Base-by-base conservation (phyloP, 1,284 basidiomycete species). In the Albatrellus sp. region DNA sequence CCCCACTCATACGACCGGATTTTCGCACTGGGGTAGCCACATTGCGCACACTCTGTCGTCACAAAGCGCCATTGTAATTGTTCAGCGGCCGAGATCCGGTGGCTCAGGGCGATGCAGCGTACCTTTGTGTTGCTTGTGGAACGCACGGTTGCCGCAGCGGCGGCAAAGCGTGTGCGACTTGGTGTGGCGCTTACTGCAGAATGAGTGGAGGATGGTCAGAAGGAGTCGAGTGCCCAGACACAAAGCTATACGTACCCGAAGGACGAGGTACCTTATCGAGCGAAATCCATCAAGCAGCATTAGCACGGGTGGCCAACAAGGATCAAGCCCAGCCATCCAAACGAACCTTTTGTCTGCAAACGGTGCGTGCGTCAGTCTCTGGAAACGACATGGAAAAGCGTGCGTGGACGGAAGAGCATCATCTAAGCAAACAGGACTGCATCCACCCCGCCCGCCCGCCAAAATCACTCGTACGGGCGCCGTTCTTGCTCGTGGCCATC, bases 61-160 rank as follows among this genome's bases (percentile, higher is more conserved):
- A n/a, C n/a, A n/a, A n/a, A n/a, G n/a, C n/a, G n/a, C 24, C 3
- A 24, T 24, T 7, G 24, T 4, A 24, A 24, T 7, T 4, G 24
- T 24, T 24, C 4, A 24, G 24, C 24, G 24, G 24, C 7, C 7
- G n/a, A n/a, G n/a, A n/a, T 7, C 24, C 24, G 7, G 7, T 24
- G 24, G 24, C 42, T 19, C 30, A 13, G 37, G 14, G 31, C 37
- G 42, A 13, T 37, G 17, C 44, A 32, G 72, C 85, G 57, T 52
- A 92, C 90, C 84, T 77, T 96, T 91, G 77, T 97, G 87, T 72
- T 97, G 93, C 69, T 80, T 84, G 80, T 97, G 93, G 78, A 96
- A 92, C 36, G 90, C 76, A 52, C 91, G 82, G 66, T 80, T 76
- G 57, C 90, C 90, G 72, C 92, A 97, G 61, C 92, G 87, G 63